Conservation (phyloP, 1,139 yeast species). For the Suhomyces bribrorum region DNA sequence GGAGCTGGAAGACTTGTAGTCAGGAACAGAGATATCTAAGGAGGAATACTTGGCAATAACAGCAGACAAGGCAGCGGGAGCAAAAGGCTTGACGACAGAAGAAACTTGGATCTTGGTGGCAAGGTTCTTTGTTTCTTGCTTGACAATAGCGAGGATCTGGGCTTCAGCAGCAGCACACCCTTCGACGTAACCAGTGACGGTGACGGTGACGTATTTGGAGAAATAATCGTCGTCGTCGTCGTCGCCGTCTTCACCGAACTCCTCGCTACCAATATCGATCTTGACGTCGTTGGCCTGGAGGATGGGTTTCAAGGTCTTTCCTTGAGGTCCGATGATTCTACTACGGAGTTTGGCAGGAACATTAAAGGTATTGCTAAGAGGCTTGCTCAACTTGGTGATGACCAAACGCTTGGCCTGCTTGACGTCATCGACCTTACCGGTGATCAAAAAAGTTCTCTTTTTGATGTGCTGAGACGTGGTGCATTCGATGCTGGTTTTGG, state of each 20-base stretch:
- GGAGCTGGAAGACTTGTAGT: conserved; percentile 29
- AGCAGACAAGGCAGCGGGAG: conserved; percentile 31
- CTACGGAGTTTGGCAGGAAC: conserved; percentile 83
- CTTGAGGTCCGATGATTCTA: conserved; percentile 86
- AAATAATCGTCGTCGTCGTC: conserved; percentile 46
- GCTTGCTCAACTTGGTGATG: conserved; percentile 75
- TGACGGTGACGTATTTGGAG: conserved; percentile 59
- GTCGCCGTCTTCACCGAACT: conserved; percentile 22
- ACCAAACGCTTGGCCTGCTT: conserved; percentile 74
- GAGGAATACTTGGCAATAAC: conserved; percentile 24
- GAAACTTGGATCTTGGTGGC: conserved; percentile 51
- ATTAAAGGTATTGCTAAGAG: conserved; percentile 58
- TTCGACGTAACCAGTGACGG: conserved; percentile 82
- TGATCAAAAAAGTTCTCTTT: conserved; percentile 80
- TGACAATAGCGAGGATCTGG: conserved; percentile 71
- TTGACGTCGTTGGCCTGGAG: conserved; percentile 69
- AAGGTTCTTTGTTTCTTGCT: conserved; percentile 67
- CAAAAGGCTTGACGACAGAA: conserved; percentile 53
- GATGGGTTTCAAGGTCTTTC: conserved; percentile 79
- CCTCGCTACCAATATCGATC: conserved; percentile 67
- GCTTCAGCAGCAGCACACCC: conserved; percentile 76
- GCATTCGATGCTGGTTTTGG: conserved; percentile 76
- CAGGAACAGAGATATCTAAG: conserved; percentile 40
- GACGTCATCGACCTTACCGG: conserved; percentile 74
- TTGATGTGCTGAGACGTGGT: conserved; percentile 77